Evolutionary conservation across 1,284 basidiomycete species (phyloP), one percentile per base, ranked within the genome.

Genomic region (Schizophyllum commune): DNA sequence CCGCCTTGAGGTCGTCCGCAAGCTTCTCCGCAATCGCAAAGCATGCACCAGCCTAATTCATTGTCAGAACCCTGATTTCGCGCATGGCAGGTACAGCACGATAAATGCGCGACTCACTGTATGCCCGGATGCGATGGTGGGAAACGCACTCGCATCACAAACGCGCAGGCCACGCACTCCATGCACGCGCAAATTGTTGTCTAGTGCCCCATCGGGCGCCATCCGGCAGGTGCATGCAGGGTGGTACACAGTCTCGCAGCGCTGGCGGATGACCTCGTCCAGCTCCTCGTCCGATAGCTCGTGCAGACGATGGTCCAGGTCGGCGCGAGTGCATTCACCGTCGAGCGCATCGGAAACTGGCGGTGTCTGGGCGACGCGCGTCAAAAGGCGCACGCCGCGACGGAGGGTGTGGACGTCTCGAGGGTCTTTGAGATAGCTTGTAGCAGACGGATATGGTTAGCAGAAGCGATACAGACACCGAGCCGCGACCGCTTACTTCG

Each of bases 11-110:
- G 39, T 84, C 68, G 65, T 88, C 86, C 1, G 86, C 78, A 1
- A 84, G 74, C 68, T 86, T 86, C 70, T 90, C 87, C 0, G 80
- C 87, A 19, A 81, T 74, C 0, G 86, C 86, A 56, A 83, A 77
- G 27, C 79, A 77, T 6, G 84, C 75, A 8, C 79, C 86, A 60
- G 84, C 74, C 86, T 89, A 63, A 65, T 21, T 32, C 55, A 19
- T 2, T 21, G 56, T 61, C 57, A 65, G 53, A 17, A 5, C 58
- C 57, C 5, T 32, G n/a, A 47, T 55, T 15, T 34, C 11, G 27
- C 27, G 27, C 3, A 27, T 52, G 56, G 8, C 19, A 34, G 11
- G 20, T 32, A 9, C 20, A 19, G 51, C 51, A 5, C 17, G 4
- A 56, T 21, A 32, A 60, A 27, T 47, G 4, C 39, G 3, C 39